Conservation (phyloP, 805 yeast genomes). For the Candida rishiriensis region DNA sequence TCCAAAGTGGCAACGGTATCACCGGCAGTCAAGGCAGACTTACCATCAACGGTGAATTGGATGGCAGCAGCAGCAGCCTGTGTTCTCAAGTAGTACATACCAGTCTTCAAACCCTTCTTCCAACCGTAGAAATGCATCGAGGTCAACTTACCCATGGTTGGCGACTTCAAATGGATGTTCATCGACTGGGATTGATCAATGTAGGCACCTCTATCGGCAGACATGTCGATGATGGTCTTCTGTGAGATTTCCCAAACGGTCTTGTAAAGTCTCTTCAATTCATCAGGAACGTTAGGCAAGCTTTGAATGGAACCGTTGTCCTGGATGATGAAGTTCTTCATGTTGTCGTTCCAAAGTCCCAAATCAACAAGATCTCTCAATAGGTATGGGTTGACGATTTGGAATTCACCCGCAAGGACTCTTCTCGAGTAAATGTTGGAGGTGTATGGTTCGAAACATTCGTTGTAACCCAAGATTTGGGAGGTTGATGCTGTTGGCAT, state of each 20-base stretch:
- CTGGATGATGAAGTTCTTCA: conserved; percentile 52
- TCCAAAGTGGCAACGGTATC: conserved; percentile 24
- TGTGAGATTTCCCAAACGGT: conserved; percentile 63
- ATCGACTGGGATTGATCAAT: conserved; percentile 91
- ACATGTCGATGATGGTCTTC: conserved; percentile 55
- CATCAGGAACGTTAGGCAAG: conserved; percentile 50
- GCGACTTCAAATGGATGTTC: conserved; percentile 86
- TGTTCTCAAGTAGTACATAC: conserved; percentile 97
- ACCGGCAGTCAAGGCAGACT: conserved; percentile 29
- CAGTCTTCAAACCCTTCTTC: conserved; percentile 98
- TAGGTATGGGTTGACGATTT: conserved; percentile 56
- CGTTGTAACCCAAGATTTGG: conserved; percentile 57
- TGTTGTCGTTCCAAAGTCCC: conserved; percentile 53
- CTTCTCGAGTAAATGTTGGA: conserved; percentile 60
- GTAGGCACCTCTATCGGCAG: conserved; percentile 74
- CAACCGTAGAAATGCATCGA: conserved; percentile 99
- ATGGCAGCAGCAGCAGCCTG: conserved; percentile 98
- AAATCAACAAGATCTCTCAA: conserved; percentile 53
- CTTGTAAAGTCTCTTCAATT: conserved; percentile 49
- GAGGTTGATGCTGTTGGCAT: conserved; percentile 69
- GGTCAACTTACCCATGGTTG: conserved; percentile 97
- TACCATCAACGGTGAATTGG: conserved; percentile 78
- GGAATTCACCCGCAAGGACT: conserved; percentile 62
- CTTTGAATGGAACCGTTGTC: conserved; percentile 57
- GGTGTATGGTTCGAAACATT: conserved; percentile 61